Evolutionary conservation across 23 red algal genomes (phyloP), one percentile per base, ranked within the genome.

Genomic region (Chondrus crispus): DNA sequence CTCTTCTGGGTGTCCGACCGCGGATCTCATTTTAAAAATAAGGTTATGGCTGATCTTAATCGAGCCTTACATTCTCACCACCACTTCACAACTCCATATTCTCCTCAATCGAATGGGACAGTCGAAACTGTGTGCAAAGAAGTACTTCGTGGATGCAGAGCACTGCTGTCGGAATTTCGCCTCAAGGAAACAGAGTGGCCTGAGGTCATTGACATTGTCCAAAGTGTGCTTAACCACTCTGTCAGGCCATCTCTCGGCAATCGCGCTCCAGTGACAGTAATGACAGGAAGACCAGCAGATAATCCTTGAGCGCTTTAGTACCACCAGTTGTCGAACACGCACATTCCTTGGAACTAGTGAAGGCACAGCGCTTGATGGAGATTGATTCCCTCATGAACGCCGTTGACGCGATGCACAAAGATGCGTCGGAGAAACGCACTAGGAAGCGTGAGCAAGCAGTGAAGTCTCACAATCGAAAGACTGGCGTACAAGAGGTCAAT

Each of bases 1-100:
- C 30, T 40, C 22, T 4, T n/a, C 8, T 82, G 46, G 45, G 46
- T 53, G n/a, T 58, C 78, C 52, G 44, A 82, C 78, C 78, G 40
- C 9, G 78, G 78, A 52, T 51, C 78, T 36, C 78, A 82, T 60
- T 82, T 82, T 47, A 82, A 82, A 60, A 58, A 53, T 40, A 29
- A 53, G 51, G n/a, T 48, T 24, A 76, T 76, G 71, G 7, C n/a
- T 46, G 5, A 37, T 8, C 43, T 76, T 46, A 76, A 43, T 76
- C 4, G 4, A 24, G 28, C 33, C 7, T 12, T 76, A 38, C 71
- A 76, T 48, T 7, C 19, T 48, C 4, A 76, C 28, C 71, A 76
- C 43, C 28, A 76, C 39, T 76, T 76, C 39, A 76, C 71, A 12
- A 72, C 41, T 20, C 11, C 18, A 10, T 52, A 45, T 14, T 50